These are phyloP conservation scores for Gynochthodes officinalis DNA, from an alignment of 257 asterid genomes.

Conservation along the genomic window DNA sequence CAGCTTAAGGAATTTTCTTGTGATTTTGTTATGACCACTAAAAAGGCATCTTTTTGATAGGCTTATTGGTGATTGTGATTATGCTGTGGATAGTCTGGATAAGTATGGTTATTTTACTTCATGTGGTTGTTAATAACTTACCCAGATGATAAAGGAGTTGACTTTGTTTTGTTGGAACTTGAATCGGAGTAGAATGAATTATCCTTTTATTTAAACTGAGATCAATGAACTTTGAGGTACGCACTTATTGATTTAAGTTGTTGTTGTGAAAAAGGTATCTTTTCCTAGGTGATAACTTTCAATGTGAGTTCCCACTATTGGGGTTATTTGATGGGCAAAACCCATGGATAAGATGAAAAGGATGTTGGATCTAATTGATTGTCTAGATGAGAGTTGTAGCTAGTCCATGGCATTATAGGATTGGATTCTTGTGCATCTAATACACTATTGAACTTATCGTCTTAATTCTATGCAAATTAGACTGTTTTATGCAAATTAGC, in stretches of 20 bases:
- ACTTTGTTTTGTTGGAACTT: neutral
- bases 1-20: constrained; percentile 7
- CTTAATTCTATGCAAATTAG: too few relatives aligned
- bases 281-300: neutral
- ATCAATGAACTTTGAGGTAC: neutral
- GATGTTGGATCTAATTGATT: neutral
- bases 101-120: neutral
- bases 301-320: neutral
- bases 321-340: neutral
- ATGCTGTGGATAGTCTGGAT: neutral
- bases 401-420: neutral
- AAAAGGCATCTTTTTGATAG: neutral
- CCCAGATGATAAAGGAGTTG: neutral
- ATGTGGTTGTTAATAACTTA: neutral
- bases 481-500: neutral
- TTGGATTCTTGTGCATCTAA: neutral
- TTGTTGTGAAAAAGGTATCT: neutral
- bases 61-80: neutral
- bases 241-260: neutral
- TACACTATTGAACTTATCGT: neutral
- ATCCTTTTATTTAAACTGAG: neutral
- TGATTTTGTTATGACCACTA: constrained; percentile 1
- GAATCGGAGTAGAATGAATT: neutral
- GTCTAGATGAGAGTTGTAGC: neutral
- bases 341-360: neutral